Evolutionary conservation across 176 grass and related monocot genomes (phyloP).

Genomic region (Eremochloa ophiuroides): DNA sequence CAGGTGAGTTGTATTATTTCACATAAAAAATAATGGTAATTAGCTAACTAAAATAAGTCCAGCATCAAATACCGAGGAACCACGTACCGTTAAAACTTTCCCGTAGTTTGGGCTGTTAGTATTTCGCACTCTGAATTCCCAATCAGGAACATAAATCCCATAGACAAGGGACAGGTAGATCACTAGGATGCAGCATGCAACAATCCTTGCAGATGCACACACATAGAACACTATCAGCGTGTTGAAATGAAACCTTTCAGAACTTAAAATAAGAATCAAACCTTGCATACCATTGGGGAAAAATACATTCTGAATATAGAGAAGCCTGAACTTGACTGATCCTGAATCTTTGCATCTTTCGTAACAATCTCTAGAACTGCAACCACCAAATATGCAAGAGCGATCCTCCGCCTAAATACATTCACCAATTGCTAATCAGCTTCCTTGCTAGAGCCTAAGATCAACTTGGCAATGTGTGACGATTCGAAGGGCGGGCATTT

Average conservation of each 20-base stretch:
- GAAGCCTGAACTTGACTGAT: slow-evolving; percentile 43
- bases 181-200: slow-evolving; percentile 66
- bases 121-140: slow-evolving; percentile 80
- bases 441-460: too few relatives aligned
- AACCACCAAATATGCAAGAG: slow-evolving; percentile 76
- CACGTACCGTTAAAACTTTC: slow-evolving; percentile 61
- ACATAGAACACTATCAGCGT: neutral
- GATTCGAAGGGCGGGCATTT: neutral
- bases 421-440: neutral
- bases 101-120: slow-evolving; percentile 38
- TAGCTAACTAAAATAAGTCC: neutral
- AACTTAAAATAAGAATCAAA: neutral
- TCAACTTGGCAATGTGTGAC: neutral
- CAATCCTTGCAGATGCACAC: slow-evolving; percentile 53
- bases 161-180: slow-evolving; percentile 70
- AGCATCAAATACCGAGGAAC: neutral
- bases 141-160: slow-evolving; percentile 77
- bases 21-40: neutral
- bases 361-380: slow-evolving; percentile 64
- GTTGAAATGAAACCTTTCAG: neutral
- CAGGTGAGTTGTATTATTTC: neutral
- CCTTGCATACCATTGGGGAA: slow-evolving; percentile 58
- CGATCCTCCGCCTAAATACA: slow-evolving; percentile 81
- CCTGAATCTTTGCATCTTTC: slow-evolving; percentile 59
- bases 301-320: slow-evolving; percentile 67